These are phyloP conservation scores for Tieghemostelium lacteum DNA, from an alignment of 78 protist genomes.

Conservation along the genomic window DNA sequence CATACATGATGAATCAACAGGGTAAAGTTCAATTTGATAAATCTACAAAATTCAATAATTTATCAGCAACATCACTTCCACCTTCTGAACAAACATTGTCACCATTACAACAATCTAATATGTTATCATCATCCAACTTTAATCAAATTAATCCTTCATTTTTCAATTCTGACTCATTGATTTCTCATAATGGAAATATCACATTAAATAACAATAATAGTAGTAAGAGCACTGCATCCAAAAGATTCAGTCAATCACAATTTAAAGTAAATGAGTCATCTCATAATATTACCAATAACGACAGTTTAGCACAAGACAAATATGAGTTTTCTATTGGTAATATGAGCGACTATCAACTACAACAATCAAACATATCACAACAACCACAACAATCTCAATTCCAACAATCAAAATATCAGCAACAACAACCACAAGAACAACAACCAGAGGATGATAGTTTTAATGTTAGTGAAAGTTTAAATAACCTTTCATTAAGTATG, in stretches of 20 bases:
- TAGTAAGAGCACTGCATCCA: neutral
- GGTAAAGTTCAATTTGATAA: no score
- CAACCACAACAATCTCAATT: neutral
- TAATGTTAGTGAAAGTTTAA: no score
- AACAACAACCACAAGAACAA: neutral
- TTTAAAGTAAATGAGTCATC: no score
- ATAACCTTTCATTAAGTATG: neutral
- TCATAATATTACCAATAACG: neutral
- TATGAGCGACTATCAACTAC: neutral
- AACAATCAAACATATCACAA: neutral
- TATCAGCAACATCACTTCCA: neutral
- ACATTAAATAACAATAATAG: neutral
- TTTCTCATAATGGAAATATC: neutral
- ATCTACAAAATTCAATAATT: constrained; percentile 17
- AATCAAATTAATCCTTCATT: neutral
- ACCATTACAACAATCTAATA: neutral
- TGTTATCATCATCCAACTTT: neutral
- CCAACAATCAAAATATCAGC: neutral
- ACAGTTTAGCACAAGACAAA: neutral
- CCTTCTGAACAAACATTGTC: neutral
- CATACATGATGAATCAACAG: no score
- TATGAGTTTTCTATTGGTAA: neutral
- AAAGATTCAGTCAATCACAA: neutral
- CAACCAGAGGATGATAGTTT: neutral
- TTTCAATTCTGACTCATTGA: constrained; percentile 59